These are phyloP conservation scores for Diplodia sapinea DNA, from an alignment of 2,329 filamentous ascomycete genomes.

Conservation along the genomic window DNA sequence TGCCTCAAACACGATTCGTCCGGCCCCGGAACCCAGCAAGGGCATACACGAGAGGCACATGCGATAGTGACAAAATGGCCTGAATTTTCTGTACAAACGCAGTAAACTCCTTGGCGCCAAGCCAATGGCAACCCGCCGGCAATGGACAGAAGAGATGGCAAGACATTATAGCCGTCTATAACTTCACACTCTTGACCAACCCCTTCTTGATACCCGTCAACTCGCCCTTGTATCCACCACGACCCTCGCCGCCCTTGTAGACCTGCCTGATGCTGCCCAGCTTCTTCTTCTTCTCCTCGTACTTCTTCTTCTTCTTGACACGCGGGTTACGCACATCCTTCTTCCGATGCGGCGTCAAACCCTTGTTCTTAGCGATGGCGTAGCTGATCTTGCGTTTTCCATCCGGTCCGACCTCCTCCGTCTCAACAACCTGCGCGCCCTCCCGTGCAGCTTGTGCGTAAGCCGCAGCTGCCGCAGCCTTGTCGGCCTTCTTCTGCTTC, in stretches of 20 bases:
- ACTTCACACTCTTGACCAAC: slow-evolving; percentile 89
- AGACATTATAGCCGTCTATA: slow-evolving; percentile 62
- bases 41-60: not conserved
- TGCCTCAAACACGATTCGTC: not conserved
- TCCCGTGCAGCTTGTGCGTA: slow-evolving; percentile 61
- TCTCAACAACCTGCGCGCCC: slow-evolving; percentile 67
- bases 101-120: slow-evolving; percentile 24
- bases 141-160: not conserved
- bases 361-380: slow-evolving; percentile 97
- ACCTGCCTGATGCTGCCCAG: slow-evolving; percentile 81
- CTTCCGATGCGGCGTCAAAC: slow-evolving; percentile 83
- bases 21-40: not conserved
- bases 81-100: slow-evolving; percentile 17
- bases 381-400: slow-evolving; percentile 94
- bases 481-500: slow-evolving; percentile 72
- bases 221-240: slow-evolving; percentile 88
- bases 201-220: slow-evolving; percentile 93
- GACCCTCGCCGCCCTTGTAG: slow-evolving; percentile 84
- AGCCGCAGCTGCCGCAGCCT: slow-evolving; percentile 69
- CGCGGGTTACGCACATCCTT: slow-evolving; percentile 95
- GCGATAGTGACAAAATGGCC: not conserved
- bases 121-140: not conserved
- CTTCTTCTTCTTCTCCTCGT: slow-evolving; percentile 97
- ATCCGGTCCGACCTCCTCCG: slow-evolving; percentile 75
- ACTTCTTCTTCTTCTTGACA: slow-evolving; percentile 98